Percentiles rank a stretch among this genome's conserved stretches.
Evolutionary conservation across 805 yeast species (phyloP).

Genomic region (Myxozyma udenii): DNA sequence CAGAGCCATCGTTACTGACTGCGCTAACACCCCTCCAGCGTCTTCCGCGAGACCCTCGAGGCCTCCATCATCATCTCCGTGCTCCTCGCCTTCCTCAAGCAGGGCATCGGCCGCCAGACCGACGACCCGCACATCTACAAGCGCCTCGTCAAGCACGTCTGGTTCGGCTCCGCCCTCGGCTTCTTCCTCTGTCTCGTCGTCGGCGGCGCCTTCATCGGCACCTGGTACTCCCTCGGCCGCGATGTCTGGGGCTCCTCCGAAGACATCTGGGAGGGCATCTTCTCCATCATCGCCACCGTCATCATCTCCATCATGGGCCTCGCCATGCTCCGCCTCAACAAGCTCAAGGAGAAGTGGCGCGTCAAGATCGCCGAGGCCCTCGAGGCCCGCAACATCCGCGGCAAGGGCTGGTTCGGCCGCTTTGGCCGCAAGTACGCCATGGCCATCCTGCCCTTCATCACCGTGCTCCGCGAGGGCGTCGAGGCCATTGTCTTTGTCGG

Average conservation of each 20-base stretch:
- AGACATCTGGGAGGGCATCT: slow-evolving; percentile 96
- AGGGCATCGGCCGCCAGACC: slow-evolving; percentile 61
- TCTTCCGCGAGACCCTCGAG: slow-evolving; percentile 89
- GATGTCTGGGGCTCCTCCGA: slow-evolving; percentile 87
- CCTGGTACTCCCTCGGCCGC: slow-evolving; percentile 72
- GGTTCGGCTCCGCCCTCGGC: slow-evolving; percentile 78
- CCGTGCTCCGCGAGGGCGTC: slow-evolving; percentile 92
- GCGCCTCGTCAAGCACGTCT: slow-evolving; percentile 70
- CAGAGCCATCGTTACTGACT: neutral
- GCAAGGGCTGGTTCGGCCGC: slow-evolving; percentile 44
- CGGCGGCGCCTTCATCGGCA: slow-evolving; percentile 94
- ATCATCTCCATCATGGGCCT: slow-evolving; percentile 93
- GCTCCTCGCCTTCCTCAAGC: slow-evolving; percentile 84
- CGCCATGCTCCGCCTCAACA: slow-evolving; percentile 92
- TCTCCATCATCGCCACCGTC: slow-evolving; percentile 83
- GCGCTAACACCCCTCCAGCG: slow-evolving; percentile 35
- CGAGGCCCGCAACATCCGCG: slow-evolving; percentile 38
- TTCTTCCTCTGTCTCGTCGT: slow-evolving; percentile 72
- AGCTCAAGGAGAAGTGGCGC: slow-evolving; percentile 97
- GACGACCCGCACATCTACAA: slow-evolving; percentile 49
- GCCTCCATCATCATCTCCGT: slow-evolving; percentile 91
- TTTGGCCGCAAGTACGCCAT: slow-evolving; percentile 72
- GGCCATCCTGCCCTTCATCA: slow-evolving; percentile 85
- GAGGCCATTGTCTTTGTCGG: slow-evolving; percentile 96
- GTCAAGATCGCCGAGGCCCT: slow-evolving; percentile 85